Conservation (phyloP, 2,329 filamentous ascomycete genomes). For the Trichoderma harzianum region DNA sequence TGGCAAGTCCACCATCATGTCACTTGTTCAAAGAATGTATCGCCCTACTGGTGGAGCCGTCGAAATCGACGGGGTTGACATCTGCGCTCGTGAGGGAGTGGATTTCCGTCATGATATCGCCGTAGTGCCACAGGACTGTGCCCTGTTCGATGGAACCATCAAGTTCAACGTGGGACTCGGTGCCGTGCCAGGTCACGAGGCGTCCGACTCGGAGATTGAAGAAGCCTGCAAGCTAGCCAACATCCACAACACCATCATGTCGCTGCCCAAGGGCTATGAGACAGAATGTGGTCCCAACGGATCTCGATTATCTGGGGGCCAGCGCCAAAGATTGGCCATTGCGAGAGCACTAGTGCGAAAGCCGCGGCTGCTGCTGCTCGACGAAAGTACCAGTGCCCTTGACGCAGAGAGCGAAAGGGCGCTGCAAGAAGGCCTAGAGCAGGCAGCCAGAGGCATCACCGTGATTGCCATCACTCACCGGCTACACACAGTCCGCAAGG, state of each 20-base stretch:
- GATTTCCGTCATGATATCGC: constrained; percentile 52
- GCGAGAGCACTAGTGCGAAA: constrained; percentile 70
- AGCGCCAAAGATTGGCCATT: constrained; percentile 75
- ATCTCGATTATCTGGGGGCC: constrained; percentile 71
- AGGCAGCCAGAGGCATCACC: constrained; percentile 50
- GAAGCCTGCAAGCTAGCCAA: constrained; percentile 65
- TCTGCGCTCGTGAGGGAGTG: constrained; percentile 40
- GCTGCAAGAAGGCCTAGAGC: constrained; percentile 64
- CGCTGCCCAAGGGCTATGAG: constrained; percentile 62
- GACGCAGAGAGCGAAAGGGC: constrained; percentile 66
- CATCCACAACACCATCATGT: constrained; percentile 65
- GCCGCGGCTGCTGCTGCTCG: constrained; percentile 71
- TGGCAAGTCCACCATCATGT: constrained; percentile 65
- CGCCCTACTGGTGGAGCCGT: constrained; percentile 40
- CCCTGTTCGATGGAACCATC: constrained; percentile 56
- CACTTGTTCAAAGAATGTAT: constrained; percentile 51
- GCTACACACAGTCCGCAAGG: constrained; percentile 53
- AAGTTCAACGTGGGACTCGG: constrained; percentile 56
- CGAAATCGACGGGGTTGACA: constrained; percentile 45
- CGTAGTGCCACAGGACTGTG: constrained; percentile 55
- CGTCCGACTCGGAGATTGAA: constrained; percentile 59
- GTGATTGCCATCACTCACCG: constrained; percentile 58
- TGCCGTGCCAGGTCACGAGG: constrained; percentile 50
- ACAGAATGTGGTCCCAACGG: constrained; percentile 70
- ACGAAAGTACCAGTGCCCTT: constrained; percentile 77